These are phyloP conservation scores for Puccinellia tenuiflora DNA, from an alignment of 176 grass and related monocot genomes.

Conservation along the genomic window DNA sequence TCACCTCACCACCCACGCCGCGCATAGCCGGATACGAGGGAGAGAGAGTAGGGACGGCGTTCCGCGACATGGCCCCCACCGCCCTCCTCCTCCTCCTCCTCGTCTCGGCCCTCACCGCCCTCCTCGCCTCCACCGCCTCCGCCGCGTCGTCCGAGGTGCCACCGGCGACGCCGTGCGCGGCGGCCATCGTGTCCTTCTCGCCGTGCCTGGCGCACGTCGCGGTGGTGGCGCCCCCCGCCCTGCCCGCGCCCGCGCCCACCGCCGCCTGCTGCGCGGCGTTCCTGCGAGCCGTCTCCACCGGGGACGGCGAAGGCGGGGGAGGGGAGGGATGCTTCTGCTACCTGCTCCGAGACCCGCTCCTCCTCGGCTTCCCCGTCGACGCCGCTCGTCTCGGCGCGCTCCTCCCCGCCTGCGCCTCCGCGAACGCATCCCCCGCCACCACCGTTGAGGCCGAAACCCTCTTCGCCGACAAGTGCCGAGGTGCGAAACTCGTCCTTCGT, in stretches of 20 bases:
- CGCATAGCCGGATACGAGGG: neutral
- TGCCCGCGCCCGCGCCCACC: slow-evolving; percentile 12
- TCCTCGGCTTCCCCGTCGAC: slow-evolving; percentile 50
- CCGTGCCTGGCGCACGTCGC: slow-evolving; percentile 41
- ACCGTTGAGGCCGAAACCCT: neutral
- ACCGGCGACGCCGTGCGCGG: slow-evolving; percentile 9
- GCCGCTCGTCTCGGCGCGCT: slow-evolving; percentile 25
- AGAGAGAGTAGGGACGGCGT: neutral
- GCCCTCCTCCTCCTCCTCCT: slow-evolving; percentile 14
- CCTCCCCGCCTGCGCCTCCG: slow-evolving; percentile 36
- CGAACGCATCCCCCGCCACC: slow-evolving; percentile 18
- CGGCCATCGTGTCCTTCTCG: slow-evolving; percentile 39
- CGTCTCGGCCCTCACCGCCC: neutral
- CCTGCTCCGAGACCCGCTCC: slow-evolving; percentile 41
- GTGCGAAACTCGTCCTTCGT: neutral
- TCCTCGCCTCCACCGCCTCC: neutral
- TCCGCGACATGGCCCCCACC: slow-evolving; percentile 5
- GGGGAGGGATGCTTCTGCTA: slow-evolving; percentile 42
- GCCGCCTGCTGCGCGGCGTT: slow-evolving; percentile 45
- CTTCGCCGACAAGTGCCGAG: slow-evolving; percentile 27
- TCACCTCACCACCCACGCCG: neutral
- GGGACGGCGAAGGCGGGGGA: slow-evolving; percentile 6
- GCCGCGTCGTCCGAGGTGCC: slow-evolving; percentile 4
- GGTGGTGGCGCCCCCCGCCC: slow-evolving; percentile 6
- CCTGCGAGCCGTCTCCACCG: slow-evolving; percentile 20